phyloP scores from a whole-genome alignment of 1,284 basidiomycete species.

The Coriolopsis trogii region DNA sequence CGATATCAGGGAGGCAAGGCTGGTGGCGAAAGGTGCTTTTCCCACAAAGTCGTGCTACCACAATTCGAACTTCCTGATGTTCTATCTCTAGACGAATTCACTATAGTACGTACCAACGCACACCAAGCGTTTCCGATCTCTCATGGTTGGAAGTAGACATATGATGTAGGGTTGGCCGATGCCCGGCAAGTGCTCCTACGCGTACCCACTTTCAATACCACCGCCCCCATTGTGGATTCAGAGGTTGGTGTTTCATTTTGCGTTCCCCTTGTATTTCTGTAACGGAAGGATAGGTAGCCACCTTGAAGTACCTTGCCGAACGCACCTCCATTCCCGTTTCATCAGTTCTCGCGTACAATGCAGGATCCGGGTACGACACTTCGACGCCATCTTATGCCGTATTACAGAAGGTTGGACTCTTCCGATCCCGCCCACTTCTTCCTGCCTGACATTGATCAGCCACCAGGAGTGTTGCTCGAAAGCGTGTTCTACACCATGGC shows the following conservation, averaged over 20 bases:
- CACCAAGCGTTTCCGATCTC: background rate
- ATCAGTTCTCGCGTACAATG: conserved; percentile 24
- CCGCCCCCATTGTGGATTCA: conserved; percentile 30
- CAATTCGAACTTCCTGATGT: background rate
- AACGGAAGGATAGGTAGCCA: conserved; percentile 30
- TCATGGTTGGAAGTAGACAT: conserved; percentile 23
- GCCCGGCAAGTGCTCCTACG: conserved; percentile 27
- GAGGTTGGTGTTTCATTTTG: conserved; percentile 25
- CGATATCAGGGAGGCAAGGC: conserved; percentile 1
- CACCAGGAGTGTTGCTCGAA: conserved; percentile 32
- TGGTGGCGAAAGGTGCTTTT: conserved; percentile 6
- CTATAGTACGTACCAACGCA: conserved; percentile 18
- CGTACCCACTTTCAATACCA: conserved; percentile 23
- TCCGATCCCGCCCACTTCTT: background rate
- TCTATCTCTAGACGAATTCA: conserved; percentile 13
- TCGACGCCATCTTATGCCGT: conserved; percentile 28
- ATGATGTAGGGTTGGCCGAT: conserved; percentile 29
- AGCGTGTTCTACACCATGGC: conserved; percentile 30
- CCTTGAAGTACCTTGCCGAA: conserved; percentile 32
- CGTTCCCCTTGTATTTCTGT: background rate
- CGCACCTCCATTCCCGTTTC: conserved; percentile 34
- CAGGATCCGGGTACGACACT: conserved; percentile 10
- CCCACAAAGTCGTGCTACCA: background rate
- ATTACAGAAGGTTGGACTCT: conserved; percentile 30
- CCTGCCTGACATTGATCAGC: conserved; percentile 16